Evolutionary conservation across 139 green algal species (phyloP).

Genomic region (Haematococcus sp.): DNA sequence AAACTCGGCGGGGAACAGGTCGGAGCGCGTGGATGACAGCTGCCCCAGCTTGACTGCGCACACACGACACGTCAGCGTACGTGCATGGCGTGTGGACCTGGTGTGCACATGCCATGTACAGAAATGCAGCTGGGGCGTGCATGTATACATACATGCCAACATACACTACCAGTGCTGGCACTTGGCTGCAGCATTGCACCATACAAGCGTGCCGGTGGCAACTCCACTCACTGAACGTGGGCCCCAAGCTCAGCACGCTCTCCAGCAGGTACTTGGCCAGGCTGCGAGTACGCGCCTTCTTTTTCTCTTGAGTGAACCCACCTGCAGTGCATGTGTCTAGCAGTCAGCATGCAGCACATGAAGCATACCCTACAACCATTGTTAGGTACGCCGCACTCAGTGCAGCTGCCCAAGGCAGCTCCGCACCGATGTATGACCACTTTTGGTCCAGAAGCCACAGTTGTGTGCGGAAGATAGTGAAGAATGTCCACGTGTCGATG

Average conservation of each 20-base stretch:
- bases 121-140: too few species aligned
- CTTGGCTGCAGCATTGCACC: too few species aligned
- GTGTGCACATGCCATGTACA: too few species aligned
- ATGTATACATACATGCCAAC: too few species aligned
- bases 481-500: constrained; percentile 83
- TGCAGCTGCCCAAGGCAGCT: too few species aligned
- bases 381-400: too few species aligned
- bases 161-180: too few species aligned
- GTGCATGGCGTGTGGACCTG: too few species aligned
- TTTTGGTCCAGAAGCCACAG: constrained; percentile 83
- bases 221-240: constrained; percentile 85
- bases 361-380: not conserved
- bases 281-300: constrained; percentile 27
- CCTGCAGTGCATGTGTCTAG: constrained; percentile 17
- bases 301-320: constrained; percentile 62
- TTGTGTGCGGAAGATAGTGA: constrained; percentile 62
- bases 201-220: too few species aligned
- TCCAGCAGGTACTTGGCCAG: constrained; percentile 66
- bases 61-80: too few species aligned
- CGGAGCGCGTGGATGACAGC: constrained; percentile 71
- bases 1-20: constrained; percentile 83
- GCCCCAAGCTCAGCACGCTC: constrained; percentile 69
- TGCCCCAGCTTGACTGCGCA: constrained; percentile 50
- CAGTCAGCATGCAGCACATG: not conserved
- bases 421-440: constrained; percentile 68